Base-by-base conservation (phyloP, 352 stramenopile genomes). In the Aphanomyces stellatus region DNA sequence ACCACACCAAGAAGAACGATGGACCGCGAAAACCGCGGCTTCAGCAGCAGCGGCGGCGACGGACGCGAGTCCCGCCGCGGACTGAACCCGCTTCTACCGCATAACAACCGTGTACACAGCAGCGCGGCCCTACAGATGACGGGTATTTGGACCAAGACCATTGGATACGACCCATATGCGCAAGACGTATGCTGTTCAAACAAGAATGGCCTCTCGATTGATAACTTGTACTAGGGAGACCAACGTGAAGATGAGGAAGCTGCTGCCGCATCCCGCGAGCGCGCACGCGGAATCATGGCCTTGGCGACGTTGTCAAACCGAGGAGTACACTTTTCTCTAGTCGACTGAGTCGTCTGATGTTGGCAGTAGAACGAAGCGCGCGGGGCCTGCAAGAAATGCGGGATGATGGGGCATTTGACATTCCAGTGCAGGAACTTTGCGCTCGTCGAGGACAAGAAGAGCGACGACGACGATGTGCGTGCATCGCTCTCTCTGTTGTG, bases 81-180 rank as follows among this genome's bases (percentile, higher is more conserved):
- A 1, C 49, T 57, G 25, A 57, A 57, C 30, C 49, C 49, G 49
- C 49, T 57, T 37, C 49, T 98, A 93, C 96, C 96, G 72, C 94
- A 98, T 80, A 98, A 98, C 80, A 98, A 98, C 80, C 90, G 93
- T 72, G 96, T 99, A 81, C 91, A 93, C 72, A 97, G 91, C 56
- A 96, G 82, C 62, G 81, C 82, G 34, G 81, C 93, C 62, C 86
- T 99, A 7, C 93, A 97, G 81, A 98, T 97, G 77, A 97, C 83
- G 43, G 93, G 91, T 27, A 99, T 98, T 43, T 99, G 95, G 96
- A 96, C 88, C 64, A 95, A 98, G 67, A 98, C 95, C 2, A 99
- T 99, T 72, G 94, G 94, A 53, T 96, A 98, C 61, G 93, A 98
- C 78, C 93, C 93, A 17, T 97, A 98, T 69, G 93, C 94, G 2